A percentile compares a stretch with the other conserved stretches of the same genome.
Evolutionary conservation across 768 basidiomycete genomes (phyloP).

Genomic region (Daedalea quercina): DNA sequence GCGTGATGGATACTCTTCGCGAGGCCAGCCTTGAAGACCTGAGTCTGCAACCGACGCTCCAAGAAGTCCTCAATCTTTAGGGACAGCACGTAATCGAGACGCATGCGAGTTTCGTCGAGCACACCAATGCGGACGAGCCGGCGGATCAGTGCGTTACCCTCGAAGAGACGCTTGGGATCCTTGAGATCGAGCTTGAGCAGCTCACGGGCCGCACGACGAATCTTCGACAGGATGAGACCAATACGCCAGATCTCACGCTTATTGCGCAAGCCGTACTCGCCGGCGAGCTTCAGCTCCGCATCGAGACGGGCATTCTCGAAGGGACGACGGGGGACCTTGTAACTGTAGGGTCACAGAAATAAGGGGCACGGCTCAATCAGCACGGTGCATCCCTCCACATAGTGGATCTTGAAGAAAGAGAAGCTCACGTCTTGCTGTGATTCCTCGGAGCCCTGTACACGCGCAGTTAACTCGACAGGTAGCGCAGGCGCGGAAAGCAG

Average conservation of each 20-base stretch:
- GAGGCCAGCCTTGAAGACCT: conserved; percentile 98
- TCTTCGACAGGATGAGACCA: conserved; percentile 96
- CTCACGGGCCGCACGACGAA: conserved; percentile 99
- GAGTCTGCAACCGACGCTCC: conserved; percentile 97
- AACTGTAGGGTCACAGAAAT: conserved; percentile 49
- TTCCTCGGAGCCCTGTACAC: conserved; percentile 77
- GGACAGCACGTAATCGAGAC: conserved; percentile 99
- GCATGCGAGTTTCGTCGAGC: conserved; percentile 98
- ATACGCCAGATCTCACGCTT: conserved; percentile 99
- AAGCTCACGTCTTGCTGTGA: conserved; percentile 90
- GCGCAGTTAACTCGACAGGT: conserved; percentile 28
- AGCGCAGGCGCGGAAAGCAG: conserved; percentile 9
- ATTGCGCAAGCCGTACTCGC: conserved; percentile 99
- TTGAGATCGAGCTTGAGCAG: conserved; percentile 99
- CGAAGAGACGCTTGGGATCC: conserved; percentile 99
- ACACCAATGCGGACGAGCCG: conserved; percentile 99
- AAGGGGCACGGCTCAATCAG: conserved; percentile 65
- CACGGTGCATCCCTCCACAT: conserved; percentile 55
- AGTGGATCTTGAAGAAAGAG: conserved; percentile 58
- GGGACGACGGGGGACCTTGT: conserved; percentile 98
- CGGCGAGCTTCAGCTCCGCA: conserved; percentile 99
- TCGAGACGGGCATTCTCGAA: conserved; percentile 98
- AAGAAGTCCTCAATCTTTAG: conserved; percentile 99
- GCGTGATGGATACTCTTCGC: conserved; percentile 99
- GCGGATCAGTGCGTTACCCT: conserved; percentile 93